Evolutionary conservation across 2,329 filamentous ascomycete genomes (phyloP).

Genomic region (Trichophyton schoenleinii): DNA sequence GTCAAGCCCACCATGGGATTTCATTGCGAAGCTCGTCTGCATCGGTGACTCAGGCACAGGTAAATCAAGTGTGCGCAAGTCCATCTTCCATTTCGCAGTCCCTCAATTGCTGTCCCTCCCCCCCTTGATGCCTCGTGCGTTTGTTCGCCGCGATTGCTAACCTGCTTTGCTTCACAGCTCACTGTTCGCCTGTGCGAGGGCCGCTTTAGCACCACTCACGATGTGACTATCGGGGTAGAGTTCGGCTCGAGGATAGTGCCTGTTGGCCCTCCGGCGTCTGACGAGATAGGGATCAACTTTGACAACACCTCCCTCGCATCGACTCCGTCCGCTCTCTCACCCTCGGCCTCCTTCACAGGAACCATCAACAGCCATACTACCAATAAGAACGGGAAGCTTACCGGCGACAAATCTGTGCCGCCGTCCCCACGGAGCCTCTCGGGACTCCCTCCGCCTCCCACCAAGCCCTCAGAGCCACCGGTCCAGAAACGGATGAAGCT

Average conservation of each 20-base stretch:
- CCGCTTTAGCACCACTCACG: conserved; percentile 85
- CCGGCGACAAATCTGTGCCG: conserved; percentile 13
- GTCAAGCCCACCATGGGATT: conserved; percentile 74
- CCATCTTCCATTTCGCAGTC: conserved; percentile 1
- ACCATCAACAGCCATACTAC: not conserved
- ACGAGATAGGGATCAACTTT: conserved; percentile 43
- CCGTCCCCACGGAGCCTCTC: conserved; percentile 10
- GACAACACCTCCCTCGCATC: conserved; percentile 14
- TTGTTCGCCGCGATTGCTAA: not conserved
- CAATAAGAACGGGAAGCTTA: conserved; percentile 4
- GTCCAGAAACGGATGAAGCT: conserved; percentile 76
- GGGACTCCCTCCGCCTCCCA: conserved; percentile 26
- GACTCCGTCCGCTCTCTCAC: conserved; percentile 7
- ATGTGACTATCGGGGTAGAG: conserved; percentile 94
- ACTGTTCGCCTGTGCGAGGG: conserved; percentile 94
- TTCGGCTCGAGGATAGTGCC: conserved; percentile 89
- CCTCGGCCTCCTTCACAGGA: conserved; percentile 1
- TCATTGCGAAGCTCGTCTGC: conserved; percentile 96
- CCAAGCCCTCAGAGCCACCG: conserved; percentile 20
- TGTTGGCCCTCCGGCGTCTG: conserved; percentile 67
- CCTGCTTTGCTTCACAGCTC: conserved; percentile 41
- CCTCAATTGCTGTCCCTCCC: not conserved
- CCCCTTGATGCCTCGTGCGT: not conserved
- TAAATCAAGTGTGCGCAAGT: conserved; percentile 57
- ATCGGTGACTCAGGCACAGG: conserved; percentile 94